Evolutionary conservation across 2,329 filamentous ascomycete species (phyloP).

Genomic region (Whalleya microplaca): DNA sequence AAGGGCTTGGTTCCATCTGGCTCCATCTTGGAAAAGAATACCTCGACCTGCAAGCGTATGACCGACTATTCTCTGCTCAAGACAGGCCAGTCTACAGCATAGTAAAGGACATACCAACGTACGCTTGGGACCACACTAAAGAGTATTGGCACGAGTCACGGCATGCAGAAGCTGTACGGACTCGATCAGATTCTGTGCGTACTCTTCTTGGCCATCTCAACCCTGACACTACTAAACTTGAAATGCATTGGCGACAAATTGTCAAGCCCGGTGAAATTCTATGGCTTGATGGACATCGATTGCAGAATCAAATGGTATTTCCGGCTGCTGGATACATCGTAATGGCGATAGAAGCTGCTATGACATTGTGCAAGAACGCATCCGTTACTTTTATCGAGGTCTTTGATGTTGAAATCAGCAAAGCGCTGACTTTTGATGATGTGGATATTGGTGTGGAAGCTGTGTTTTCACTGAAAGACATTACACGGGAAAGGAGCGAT

Average conservation of each 20-base stretch:
- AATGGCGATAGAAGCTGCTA: slow-evolving; percentile 4
- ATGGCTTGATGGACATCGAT: slow-evolving; percentile 16
- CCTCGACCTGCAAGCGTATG: background rate
- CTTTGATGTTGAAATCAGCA: slow-evolving; percentile 5
- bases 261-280: slow-evolving; percentile 9
- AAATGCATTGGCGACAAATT: slow-evolving; percentile 19
- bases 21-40: background rate
- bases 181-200: background rate
- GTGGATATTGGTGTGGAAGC: slow-evolving; percentile 6
- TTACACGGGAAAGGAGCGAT: background rate
- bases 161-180: slow-evolving; percentile 2
- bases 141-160: slow-evolving; percentile 24
- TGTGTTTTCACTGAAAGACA: slow-evolving; percentile 8
- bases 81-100: background rate
- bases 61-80: background rate
- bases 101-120: slow-evolving; percentile 18
- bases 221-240: slow-evolving; percentile 6
- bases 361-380: background rate
- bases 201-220: slow-evolving; percentile 14
- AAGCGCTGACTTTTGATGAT: slow-evolving; percentile 11
- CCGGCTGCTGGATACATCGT: slow-evolving; percentile 19
- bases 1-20: background rate
- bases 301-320: slow-evolving; percentile 18
- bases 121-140: slow-evolving; percentile 20
- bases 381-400: slow-evolving; percentile 8